These are phyloP conservation scores for Globisporangium spinosum DNA, from an alignment of 352 stramenopile species.

Conservation along the genomic window DNA sequence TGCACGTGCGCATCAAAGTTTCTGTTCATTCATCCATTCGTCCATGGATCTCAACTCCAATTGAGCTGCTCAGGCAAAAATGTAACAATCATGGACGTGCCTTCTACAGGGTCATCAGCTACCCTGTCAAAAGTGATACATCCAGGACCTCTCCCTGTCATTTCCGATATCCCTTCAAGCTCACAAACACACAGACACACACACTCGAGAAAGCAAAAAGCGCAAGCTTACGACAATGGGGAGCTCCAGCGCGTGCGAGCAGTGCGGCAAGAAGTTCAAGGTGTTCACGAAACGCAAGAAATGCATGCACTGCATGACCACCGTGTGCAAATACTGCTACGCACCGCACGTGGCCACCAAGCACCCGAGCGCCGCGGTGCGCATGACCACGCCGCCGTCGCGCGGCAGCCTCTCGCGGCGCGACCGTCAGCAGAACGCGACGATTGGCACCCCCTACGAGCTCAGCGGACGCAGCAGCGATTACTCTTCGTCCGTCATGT, in stretches of 20 bases:
- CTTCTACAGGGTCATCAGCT: background rate
- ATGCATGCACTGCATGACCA: conserved; percentile 57
- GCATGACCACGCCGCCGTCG: background rate
- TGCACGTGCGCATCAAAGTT: background rate
- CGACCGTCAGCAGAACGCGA: conserved; percentile 6
- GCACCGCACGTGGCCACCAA: conserved; percentile 42
- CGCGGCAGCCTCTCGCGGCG: background rate
- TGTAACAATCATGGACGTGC: background rate
- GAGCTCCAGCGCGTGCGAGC: conserved; percentile 3
- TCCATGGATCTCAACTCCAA: too few species aligned
- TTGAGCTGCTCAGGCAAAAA: background rate
- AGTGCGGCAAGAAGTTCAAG: conserved; percentile 73
- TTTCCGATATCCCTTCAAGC: conserved; percentile 4
- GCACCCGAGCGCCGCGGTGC: conserved; percentile 31
- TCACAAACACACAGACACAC: background rate
- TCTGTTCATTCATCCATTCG: too few species aligned
- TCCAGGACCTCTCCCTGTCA: background rate
- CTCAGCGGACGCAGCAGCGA: background rate
- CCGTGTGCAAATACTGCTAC: conserved; percentile 61
- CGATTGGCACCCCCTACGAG: conserved; percentile 3
- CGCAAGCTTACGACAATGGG: background rate
- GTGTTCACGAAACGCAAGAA: conserved; percentile 69
- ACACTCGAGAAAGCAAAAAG: background rate
- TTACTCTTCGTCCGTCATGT: conserved; percentile 5
- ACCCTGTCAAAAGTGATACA: background rate